Percentiles rank a stretch among this genome's conserved stretches.
Conservation (phyloP, 305 asterid species). For the Fraxinus paxiana region DNA sequence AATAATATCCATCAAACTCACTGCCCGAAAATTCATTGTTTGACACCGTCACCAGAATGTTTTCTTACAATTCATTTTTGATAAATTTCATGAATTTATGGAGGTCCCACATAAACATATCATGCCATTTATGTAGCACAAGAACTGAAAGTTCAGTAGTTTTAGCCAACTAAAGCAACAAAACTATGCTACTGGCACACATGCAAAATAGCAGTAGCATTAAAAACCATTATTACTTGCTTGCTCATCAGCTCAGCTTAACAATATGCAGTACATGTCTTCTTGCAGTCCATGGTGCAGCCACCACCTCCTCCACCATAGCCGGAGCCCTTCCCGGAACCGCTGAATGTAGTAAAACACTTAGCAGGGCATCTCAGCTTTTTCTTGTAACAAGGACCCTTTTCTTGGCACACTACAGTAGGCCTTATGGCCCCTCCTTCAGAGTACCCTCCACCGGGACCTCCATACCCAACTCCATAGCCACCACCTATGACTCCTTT, state of each 20-base stretch:
- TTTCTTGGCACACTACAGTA: slow-evolving; percentile 42
- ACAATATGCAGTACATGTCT: slow-evolving; percentile 69
- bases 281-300: slow-evolving; percentile 74
- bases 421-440: slow-evolving; percentile 44
- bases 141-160: background rate
- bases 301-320: slow-evolving; percentile 87
- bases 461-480: slow-evolving; percentile 68
- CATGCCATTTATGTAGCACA: background rate
- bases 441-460: slow-evolving; percentile 60
- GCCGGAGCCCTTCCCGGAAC: slow-evolving; percentile 75
- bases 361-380: slow-evolving; percentile 73
- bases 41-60: background rate
- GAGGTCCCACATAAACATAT: background rate
- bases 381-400: slow-evolving; percentile 74
- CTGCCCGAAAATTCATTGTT: slow-evolving; percentile 17
- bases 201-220: background rate
- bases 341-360: slow-evolving; percentile 65
- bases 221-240: background rate
- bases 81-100: background rate
- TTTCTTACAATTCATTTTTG: background rate
- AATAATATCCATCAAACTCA: too few relatives aligned
- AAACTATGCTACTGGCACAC: slow-evolving; percentile 20
- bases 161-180: slow-evolving; percentile 19
- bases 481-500: slow-evolving; percentile 44
- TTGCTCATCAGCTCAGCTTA: slow-evolving; percentile 19